These are phyloP conservation scores for Trichophyton equinum DNA, from an alignment of 2,329 filamentous ascomycete species.

Conservation along the genomic window DNA sequence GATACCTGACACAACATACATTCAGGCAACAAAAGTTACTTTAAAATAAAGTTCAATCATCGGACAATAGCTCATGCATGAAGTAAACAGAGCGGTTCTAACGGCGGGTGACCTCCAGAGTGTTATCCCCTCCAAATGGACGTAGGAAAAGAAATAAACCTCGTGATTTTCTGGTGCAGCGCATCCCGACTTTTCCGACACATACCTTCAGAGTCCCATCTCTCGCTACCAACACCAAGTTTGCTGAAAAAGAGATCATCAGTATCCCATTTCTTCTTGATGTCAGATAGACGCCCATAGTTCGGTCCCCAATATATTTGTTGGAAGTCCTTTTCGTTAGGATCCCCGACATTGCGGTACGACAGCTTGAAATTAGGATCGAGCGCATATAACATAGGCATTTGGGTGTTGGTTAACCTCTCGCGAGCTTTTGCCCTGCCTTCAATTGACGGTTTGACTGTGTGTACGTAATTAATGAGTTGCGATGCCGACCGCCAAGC, in stretches of 20 bases:
- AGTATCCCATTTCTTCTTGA: conserved; percentile 11
- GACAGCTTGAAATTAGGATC: conserved; percentile 5
- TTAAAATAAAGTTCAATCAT: neutral
- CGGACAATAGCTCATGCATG: neutral
- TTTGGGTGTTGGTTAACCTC: conserved; percentile 4
- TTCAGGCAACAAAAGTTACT: neutral
- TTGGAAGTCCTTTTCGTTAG: conserved; percentile 10
- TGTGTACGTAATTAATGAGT: conserved; percentile 5
- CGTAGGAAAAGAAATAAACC: neutral
- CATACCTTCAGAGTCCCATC: conserved; percentile 7
- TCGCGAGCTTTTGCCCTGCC: neutral
- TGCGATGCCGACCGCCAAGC: conserved; percentile 7
- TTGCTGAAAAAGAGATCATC: conserved; percentile 5
- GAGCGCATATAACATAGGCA: conserved; percentile 8
- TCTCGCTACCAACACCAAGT: conserved; percentile 9
- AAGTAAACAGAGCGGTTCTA: neutral
- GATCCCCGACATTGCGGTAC: conserved; percentile 11
- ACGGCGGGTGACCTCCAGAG: neutral
- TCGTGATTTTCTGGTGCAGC: neutral
- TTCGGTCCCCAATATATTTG: conserved; percentile 10
- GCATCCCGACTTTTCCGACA: conserved; percentile 2
- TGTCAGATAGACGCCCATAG: conserved; percentile 4
- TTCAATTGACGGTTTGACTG: conserved; percentile 6
- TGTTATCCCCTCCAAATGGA: neutral
- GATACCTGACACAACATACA: neutral